Evolutionary conservation across 163 green algal genomes (phyloP).

Genomic region (Chlamydomonas reinhardtii): DNA sequence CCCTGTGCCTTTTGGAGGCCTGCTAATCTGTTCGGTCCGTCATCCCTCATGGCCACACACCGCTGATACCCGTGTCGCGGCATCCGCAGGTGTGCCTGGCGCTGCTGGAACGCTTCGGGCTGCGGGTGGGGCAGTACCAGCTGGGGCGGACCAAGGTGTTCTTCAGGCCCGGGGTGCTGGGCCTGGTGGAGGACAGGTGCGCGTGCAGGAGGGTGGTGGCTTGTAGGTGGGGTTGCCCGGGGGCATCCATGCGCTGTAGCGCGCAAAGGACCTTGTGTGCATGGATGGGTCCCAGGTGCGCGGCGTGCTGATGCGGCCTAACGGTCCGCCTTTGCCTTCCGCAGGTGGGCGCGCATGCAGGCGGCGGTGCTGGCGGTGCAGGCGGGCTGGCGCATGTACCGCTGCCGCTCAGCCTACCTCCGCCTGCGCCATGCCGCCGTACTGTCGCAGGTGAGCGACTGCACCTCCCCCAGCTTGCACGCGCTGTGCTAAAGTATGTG

Average conservation of each 20-base stretch:
- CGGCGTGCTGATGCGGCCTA: no score
- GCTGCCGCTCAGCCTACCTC: conserved; percentile 17
- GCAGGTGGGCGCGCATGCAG: conserved; percentile 69
- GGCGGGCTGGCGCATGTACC: conserved; percentile 52
- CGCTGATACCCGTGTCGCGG: no score
- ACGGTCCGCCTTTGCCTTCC: no score
- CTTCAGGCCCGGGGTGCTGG: conserved; percentile 88
- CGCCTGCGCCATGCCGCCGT: background rate
- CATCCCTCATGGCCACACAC: no score
- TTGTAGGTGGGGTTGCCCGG: background rate
- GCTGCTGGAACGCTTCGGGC: conserved; percentile 79
- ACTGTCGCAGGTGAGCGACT: conserved; percentile 1
- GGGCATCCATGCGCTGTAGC: no score
- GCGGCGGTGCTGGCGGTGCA: conserved; percentile 58
- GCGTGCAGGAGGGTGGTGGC: no score
- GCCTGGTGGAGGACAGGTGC: conserved; percentile 84
- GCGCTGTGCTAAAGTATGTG: background rate
- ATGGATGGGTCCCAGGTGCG: no score
- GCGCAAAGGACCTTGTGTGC: no score
- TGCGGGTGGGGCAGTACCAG: conserved; percentile 68
- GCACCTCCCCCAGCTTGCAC: no score
- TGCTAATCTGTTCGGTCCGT: no score
- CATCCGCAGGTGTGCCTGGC: conserved; percentile 57
- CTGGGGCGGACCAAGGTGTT: conserved; percentile 90
- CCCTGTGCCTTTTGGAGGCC: no score